Evolutionary conservation across 2,329 filamentous ascomycete species (phyloP).

Genomic region (Sporothrix inflata): DNA sequence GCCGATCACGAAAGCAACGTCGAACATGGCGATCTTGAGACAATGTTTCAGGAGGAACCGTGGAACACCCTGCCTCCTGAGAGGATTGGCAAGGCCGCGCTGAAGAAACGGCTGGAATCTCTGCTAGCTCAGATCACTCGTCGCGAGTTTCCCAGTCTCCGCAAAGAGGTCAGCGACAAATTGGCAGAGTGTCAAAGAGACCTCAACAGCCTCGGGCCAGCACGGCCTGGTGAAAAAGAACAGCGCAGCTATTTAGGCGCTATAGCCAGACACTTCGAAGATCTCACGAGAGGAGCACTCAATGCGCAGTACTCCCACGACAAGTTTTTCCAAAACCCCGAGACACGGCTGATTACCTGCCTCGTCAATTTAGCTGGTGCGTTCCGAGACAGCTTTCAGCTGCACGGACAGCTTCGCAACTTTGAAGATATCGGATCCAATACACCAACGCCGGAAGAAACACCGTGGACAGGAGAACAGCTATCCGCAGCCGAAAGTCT

Average conservation of each 20-base stretch:
- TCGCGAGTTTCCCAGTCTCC: not conserved
- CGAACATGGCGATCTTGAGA: not conserved
- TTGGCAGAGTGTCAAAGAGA: not conserved
- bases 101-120: not conserved
- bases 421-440: not conserved
- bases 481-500: not conserved
- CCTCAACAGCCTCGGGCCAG: not conserved
- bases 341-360: not conserved
- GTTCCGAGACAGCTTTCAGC: not conserved
- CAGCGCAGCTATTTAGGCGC: not conserved
- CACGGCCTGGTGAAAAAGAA: not conserved
- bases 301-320: not conserved
- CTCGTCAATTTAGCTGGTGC: not conserved
- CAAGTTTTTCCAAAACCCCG: not conserved
- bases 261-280: not conserved
- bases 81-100: not conserved
- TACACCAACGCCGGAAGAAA: not conserved
- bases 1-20: not conserved
- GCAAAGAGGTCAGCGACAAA: not conserved
- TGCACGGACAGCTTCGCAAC: not conserved
- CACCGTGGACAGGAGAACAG: not conserved
- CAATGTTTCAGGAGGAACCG: not conserved
- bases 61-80: not conserved
- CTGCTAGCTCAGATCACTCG: not conserved
- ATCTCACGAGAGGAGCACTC: not conserved